Base-by-base conservation (phyloP, 2,329 filamentous ascomycete species). In the Colletotrichum spinosum region DNA sequence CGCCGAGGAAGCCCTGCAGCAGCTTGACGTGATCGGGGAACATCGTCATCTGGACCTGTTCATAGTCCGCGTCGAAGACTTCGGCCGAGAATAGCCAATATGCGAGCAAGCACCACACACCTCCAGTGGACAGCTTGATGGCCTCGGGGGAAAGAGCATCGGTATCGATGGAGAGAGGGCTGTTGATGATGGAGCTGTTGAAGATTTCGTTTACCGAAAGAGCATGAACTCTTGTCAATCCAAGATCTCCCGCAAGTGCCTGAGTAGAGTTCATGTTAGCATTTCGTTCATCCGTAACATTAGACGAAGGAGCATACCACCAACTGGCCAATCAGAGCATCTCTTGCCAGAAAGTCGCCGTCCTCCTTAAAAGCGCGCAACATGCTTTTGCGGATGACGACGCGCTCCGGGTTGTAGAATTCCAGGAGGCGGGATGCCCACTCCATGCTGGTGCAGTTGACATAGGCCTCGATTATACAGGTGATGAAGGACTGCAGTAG, bases 401-500 rank as follows among this genome's bases (percentile, higher is more conserved):
- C 82, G 71, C 84, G 88, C 60, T 87, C 83, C 0, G 92, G 91
- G 56, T 87, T 82, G 68, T 89, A 87, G 65, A 85, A 88, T 76
- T 95, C 92, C 67, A 92, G 82, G 60, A 94, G 76, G 55, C 92
- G 80, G 12, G 85, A 79, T 2, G 88, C 84, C 88, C 88, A 90
- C 50, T 86, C 84, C 74, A 90, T 75, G 33, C 81, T 80, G 69
- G 88, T 85, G 7, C 78, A 80, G 69, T 88, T 88, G 67, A 92
- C 84, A 69, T 93, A 95, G 50, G 90, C 86, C 73, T 94, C 92
- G 10, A 94, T 78, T 15, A 94, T 79, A 73, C 92, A 91, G 0
- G 91, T 93, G n/a, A 93, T 83, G 75, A 96, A 94, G 1, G 90
- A 89, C 72, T 93, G 90, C 33, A 95, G 78, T 13, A 95, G 80